Conservation (phyloP, 2,329 filamentous ascomycete species). For the Aspergillus sp. region DNA sequence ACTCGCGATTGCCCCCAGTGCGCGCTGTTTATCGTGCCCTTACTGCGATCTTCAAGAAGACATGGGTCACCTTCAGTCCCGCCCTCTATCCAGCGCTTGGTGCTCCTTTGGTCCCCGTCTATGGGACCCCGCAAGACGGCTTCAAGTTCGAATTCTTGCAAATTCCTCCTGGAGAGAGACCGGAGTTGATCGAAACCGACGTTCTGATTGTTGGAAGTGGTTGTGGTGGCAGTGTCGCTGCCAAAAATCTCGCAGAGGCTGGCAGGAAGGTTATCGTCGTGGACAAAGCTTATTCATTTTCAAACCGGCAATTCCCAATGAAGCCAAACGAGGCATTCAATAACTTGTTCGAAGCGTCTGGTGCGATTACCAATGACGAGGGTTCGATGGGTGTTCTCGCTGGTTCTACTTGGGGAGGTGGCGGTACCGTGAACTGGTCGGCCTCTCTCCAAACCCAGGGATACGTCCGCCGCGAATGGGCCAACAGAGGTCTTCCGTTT, state of each 20-base stretch:
- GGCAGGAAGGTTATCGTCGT: conserved; percentile 75
- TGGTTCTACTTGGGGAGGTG: conserved; percentile 78
- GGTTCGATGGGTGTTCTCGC: conserved; percentile 61
- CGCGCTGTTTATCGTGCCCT: conserved; percentile 52
- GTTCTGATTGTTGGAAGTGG: conserved; percentile 85
- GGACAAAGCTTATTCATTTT: conserved; percentile 78
- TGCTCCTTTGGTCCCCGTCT: conserved; percentile 55
- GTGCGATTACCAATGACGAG: conserved; percentile 58
- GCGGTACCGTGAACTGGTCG: conserved; percentile 85
- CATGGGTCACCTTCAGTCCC: conserved; percentile 55
- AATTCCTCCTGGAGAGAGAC: conserved; percentile 51
- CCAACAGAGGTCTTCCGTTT: conserved; percentile 65
- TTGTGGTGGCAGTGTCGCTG: conserved; percentile 78
- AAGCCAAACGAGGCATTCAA: conserved; percentile 57
- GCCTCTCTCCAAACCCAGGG: conserved; percentile 68
- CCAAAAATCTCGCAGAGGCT: conserved; percentile 76
- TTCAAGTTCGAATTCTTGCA: conserved; percentile 60
- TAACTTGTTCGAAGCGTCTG: conserved; percentile 70
- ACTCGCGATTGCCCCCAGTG: conserved; percentile 53
- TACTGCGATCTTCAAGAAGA: conserved; percentile 50
- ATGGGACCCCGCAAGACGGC: conserved; percentile 52
- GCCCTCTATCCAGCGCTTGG: conserved; percentile 52
- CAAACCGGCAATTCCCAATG: conserved; percentile 74
- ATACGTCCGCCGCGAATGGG: conserved; percentile 80
- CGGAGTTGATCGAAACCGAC: conserved; percentile 70